These are phyloP conservation scores for Amanita brunnescens DNA, from an alignment of 768 basidiomycete genomes.

Conservation along the genomic window DNA sequence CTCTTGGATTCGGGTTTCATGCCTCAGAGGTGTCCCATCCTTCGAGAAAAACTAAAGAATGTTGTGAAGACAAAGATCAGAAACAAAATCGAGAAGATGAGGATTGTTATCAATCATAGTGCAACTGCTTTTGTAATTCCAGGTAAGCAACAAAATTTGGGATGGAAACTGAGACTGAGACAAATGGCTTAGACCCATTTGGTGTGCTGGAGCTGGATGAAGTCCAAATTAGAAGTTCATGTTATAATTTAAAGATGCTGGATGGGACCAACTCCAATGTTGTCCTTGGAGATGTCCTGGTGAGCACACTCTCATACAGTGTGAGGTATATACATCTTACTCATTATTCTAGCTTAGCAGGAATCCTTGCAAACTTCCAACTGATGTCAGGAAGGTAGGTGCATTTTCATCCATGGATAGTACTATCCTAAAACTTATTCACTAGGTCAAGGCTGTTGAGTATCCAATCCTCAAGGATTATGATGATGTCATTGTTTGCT, in stretches of 20 bases:
- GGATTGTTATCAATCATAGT: conserved; percentile 48
- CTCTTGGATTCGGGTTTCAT: conserved; percentile 53
- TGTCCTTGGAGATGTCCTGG: conserved; percentile 47
- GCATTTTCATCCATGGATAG: background rate
- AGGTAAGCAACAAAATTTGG: conserved; percentile 30
- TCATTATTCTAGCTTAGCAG: conserved; percentile 1
- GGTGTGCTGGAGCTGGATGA: conserved; percentile 45
- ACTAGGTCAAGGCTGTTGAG: conserved; percentile 53
- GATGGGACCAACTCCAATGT: conserved; percentile 42
- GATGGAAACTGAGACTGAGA: background rate
- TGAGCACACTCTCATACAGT: conserved; percentile 23
- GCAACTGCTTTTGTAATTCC: conserved; percentile 56
- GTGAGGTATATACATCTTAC: background rate
- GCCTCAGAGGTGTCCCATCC: conserved; percentile 37
- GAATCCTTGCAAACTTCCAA: conserved; percentile 63
- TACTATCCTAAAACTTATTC: background rate
- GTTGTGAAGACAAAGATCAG: conserved; percentile 37
- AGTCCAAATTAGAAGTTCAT: conserved; percentile 47
- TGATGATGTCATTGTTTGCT: conserved; percentile 50
- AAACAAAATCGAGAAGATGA: conserved; percentile 31
- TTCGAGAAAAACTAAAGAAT: conserved; percentile 45
- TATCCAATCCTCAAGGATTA: conserved; percentile 38
- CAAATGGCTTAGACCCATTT: conserved; percentile 33
- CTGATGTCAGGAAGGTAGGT: conserved; percentile 54
- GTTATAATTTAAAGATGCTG: conserved; percentile 27